Evolutionary conservation across 306 rosid genomes (phyloP), one percentile per base, ranked within the genome.

Genomic region (Canavalia ensiformis): DNA sequence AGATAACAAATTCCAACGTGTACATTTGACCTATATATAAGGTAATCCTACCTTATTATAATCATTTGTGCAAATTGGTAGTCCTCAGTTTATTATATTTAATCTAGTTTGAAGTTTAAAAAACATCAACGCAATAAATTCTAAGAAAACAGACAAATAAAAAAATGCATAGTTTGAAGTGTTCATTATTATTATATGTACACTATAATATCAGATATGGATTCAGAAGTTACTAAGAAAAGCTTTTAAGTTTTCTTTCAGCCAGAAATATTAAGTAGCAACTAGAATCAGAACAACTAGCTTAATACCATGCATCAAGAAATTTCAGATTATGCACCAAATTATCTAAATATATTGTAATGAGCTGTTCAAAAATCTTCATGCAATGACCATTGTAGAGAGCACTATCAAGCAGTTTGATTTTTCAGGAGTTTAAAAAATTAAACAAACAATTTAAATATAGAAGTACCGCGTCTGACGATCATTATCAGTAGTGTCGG

Each of bases 401-500:
- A 47, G 59, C 57, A 41, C 39, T 37, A 12, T 62, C 64, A 55
- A 55, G 79, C 67, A 70, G 73, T 64, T 18, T 63, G 56, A 50
- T 34, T 54, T 39, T 71, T 66, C 29, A 39, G 33, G 41, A 58
- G 39, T 68, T 62, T 10, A 30, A 72, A 66, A 71, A 13, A 42
- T 54, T 52, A 45, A 44, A 33, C 68, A 55, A 63, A 79, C 42
- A 45, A 63, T 60, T 46, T 44, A 52, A 68, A 68, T 58, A 39
- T 63, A 25, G 64, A 25, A 57, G 34, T 87, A 94, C 99, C 99
- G 94, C 31, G 99, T 96, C 86, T 94, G 99, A 60, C 99, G 94
- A 76, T 96, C 99, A 86, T 96, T 93, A 83, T 96, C 99, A 68
- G 99, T 96, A 64, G 99, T 96, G 93, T 94, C 99, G 42, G 99